Evolutionary conservation across 805 yeast genomes (phyloP).

Genomic region (Candida hungchunana): DNA sequence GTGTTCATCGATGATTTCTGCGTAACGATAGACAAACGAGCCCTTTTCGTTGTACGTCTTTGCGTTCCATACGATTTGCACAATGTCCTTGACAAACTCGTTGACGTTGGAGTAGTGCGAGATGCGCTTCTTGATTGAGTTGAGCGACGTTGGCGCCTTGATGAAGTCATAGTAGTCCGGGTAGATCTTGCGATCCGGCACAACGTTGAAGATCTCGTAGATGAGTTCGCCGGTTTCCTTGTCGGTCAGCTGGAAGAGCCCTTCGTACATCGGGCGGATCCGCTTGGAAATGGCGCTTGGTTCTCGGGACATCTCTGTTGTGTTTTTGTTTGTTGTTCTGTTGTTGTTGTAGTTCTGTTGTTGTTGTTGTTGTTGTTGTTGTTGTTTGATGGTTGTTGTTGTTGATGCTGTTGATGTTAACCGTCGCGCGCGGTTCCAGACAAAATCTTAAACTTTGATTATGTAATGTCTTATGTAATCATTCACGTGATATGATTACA

Average conservation of each 20-base stretch:
- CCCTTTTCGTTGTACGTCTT: slow-evolving; percentile 72
- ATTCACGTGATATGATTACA: too few species aligned
- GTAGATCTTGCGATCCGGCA: slow-evolving; percentile 65
- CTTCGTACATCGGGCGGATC: slow-evolving; percentile 31
- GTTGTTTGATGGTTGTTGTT: too few species aligned
- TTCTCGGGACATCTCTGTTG: slow-evolving; percentile 18
- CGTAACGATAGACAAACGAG: slow-evolving; percentile 65
- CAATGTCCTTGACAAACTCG: slow-evolving; percentile 71
- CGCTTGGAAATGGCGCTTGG: slow-evolving; percentile 19
- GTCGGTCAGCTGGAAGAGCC: slow-evolving; percentile 38
- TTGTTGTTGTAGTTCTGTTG: too few species aligned
- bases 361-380: too few species aligned
- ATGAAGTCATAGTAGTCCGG: slow-evolving; percentile 80
- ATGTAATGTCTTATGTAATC: too few species aligned
- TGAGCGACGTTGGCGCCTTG: slow-evolving; percentile 75
- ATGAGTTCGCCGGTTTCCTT: slow-evolving; percentile 35
- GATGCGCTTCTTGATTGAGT: slow-evolving; percentile 59
- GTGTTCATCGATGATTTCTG: slow-evolving; percentile 43
- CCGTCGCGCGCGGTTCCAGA: too few species aligned
- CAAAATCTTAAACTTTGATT: too few species aligned
- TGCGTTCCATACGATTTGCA: slow-evolving; percentile 89
- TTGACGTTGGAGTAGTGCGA: slow-evolving; percentile 56
- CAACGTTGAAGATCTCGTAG: slow-evolving; percentile 57
- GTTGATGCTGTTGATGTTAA: too few species aligned
- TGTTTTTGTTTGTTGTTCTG: too few species aligned